Base-by-base conservation (phyloP, 257 asterid species). In the Anisodus tanguticus region DNA sequence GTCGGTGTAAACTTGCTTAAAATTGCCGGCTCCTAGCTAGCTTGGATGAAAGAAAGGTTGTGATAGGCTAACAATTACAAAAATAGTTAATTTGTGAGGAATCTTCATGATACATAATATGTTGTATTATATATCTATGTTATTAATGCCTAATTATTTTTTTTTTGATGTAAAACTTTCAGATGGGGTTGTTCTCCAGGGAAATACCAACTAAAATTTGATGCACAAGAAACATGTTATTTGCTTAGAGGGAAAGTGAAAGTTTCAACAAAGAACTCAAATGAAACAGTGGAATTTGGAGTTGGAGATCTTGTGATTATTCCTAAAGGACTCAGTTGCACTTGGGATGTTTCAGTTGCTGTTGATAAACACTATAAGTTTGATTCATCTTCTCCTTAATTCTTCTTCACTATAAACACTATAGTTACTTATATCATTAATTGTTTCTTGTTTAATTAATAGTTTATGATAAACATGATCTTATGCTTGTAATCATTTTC, bases 101-200 rank as follows among this genome's bases (percentile, higher is more conserved):
- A 72, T 47, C 0, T 2, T 58, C 26, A n/a, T 2, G 6, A 58
- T 6, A 6, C 8, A 55, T 2, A 55, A 16, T 59, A 17, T 17
- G 4, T 17, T n/a, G n/a, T n/a, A n/a, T n/a, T n/a, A 59, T 59
- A 17, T 59, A 11, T 64, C 0, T 31, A 6, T 45, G 35, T 45
- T 63, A 63, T 4, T 63, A 26, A 63, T 63, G 16, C 7, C 6
- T 63, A 2, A 16, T 15, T 57, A 16, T 15, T 57, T 15, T 57
- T 16, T 11, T 72, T 5, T 49, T 72, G 0, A 17, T 43, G 3
- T 69, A 39, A 39, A 64, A 5, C 12, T 9, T 16, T 16, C 45
- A 94, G 99, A 85, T 95, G 99, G 99, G 98, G 96, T 57, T 94
- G 99, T 82, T 85, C 96, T 3, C 98, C 98, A 8, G 99, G 99